These are phyloP conservation scores for Saccharomyces eubayanus DNA, from an alignment of 805 yeast species.

Conservation along the genomic window DNA sequence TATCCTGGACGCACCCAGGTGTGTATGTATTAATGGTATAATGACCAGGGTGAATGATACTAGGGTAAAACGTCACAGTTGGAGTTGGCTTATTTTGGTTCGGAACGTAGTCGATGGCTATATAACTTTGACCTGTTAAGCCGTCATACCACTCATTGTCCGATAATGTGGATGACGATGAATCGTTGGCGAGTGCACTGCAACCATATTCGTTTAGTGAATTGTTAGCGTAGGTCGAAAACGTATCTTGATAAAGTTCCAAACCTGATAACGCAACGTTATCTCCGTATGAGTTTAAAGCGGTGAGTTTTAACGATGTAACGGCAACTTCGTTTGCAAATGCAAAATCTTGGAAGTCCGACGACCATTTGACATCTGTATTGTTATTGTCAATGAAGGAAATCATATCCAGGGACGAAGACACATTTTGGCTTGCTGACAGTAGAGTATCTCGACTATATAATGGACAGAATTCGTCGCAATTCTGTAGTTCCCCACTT, in stretches of 20 bases:
- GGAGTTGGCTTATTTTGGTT: conserved; percentile 27
- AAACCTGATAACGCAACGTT: conserved; percentile 66
- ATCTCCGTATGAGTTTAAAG: conserved; percentile 60
- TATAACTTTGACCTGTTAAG: conserved; percentile 24
- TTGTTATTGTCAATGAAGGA: conserved; percentile 29
- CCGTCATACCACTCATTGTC: conserved; percentile 27
- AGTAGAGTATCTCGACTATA: conserved; percentile 34
- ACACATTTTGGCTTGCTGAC: conserved; percentile 20
- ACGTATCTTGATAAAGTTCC: conserved; percentile 50
- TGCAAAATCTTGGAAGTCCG: conserved; percentile 69
- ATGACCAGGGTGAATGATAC: conserved; percentile 62
- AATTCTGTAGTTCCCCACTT: conserved; percentile 46
- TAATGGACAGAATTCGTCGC: conserved; percentile 90
- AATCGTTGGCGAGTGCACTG: conserved; percentile 3
- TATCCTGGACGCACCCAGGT: conserved; percentile 73
- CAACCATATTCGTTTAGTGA: conserved; percentile 63
- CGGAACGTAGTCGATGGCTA: conserved; percentile 29
- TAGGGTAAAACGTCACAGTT: conserved; percentile 49
- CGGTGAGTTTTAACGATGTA: conserved; percentile 51
- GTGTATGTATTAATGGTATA: conserved; percentile 70
- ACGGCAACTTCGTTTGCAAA: conserved; percentile 64
- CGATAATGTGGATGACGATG: conserved; percentile 25
- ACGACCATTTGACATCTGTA: conserved; percentile 31
- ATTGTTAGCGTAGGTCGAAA: conserved; percentile 66
- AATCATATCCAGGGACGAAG: conserved; percentile 19